phyloP scores from a whole-genome alignment of 306 rosid genomes.

The Biancaea sappan region DNA sequence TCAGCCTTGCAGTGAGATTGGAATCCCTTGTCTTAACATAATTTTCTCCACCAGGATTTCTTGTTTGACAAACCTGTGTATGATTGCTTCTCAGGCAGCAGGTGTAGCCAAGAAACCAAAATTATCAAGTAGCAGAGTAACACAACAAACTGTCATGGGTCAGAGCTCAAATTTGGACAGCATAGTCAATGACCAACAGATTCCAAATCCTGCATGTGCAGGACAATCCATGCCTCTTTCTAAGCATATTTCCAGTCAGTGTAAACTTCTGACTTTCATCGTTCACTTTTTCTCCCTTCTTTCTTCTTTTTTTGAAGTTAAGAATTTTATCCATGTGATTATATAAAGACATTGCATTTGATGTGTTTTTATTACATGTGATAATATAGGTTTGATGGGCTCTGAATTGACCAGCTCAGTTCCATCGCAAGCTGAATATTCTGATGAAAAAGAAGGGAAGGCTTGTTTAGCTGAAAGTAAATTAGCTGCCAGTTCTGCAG shows the following conservation, averaged over 20 bases:
- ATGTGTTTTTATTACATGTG: slow-evolving; percentile 22
- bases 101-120: slow-evolving; percentile 47
- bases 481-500: slow-evolving; percentile 30
- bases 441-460: slow-evolving; percentile 42
- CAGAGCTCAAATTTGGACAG: slow-evolving; percentile 33
- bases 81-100: slow-evolving; percentile 41
- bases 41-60: slow-evolving; percentile 20
- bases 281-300: background rate
- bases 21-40: background rate
- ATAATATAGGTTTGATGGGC: slow-evolving; percentile 33
- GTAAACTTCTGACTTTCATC: slow-evolving; percentile 42
- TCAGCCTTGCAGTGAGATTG: background rate
- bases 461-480: slow-evolving; percentile 35
- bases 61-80: slow-evolving; percentile 23
- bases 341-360: slow-evolving; percentile 32
- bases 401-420: slow-evolving; percentile 35
- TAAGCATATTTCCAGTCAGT: slow-evolving; percentile 22
- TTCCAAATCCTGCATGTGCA: slow-evolving; percentile 30
- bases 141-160: slow-evolving; percentile 35
- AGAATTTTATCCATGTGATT: background rate
- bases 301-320: slow-evolving; percentile 14
- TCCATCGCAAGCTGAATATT: slow-evolving; percentile 28
- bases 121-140: slow-evolving; percentile 37
- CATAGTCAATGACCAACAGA: slow-evolving; percentile 43
- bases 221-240: slow-evolving; percentile 34